These are phyloP conservation scores for Suillus brevipes DNA, from an alignment of 768 basidiomycete genomes.

Conservation along the genomic window DNA sequence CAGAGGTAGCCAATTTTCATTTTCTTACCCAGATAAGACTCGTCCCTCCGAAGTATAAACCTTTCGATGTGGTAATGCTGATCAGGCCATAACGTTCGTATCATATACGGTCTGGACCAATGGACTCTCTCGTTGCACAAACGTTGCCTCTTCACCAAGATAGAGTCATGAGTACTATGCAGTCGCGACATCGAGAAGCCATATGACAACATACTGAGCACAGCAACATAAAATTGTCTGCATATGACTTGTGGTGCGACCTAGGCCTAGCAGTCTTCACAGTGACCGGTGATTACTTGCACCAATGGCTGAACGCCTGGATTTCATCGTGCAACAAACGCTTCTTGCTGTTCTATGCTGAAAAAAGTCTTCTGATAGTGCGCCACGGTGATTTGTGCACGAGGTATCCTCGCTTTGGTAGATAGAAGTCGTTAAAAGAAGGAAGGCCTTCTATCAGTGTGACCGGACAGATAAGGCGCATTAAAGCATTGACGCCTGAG, in stretches of 20 bases:
- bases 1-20: neutral
- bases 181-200: neutral
- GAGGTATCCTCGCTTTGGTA: constrained; percentile 4
- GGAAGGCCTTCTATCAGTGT: constrained; percentile 3
- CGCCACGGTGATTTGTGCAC: constrained; percentile 5
- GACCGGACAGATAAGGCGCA: constrained; percentile 2
- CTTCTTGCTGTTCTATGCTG: constrained; percentile 3
- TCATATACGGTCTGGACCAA: neutral
- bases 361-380: constrained; percentile 6
- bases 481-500: constrained; percentile 4
- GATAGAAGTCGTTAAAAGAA: constrained; percentile 5
- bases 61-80: neutral
- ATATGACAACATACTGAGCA: neutral
- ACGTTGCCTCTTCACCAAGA: neutral
- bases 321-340: neutral
- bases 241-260: neutral
- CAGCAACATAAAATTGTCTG: neutral
- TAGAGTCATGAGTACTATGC: neutral
- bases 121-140: neutral
- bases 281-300: constrained; percentile 5
- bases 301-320: neutral
- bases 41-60: neutral
- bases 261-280: neutral
- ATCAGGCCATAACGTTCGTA: neutral
- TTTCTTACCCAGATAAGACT: constrained; percentile 1